Evolutionary conservation across 169 alveolate species (phyloP).

Genomic region (Cryptosporidium sp.): DNA sequence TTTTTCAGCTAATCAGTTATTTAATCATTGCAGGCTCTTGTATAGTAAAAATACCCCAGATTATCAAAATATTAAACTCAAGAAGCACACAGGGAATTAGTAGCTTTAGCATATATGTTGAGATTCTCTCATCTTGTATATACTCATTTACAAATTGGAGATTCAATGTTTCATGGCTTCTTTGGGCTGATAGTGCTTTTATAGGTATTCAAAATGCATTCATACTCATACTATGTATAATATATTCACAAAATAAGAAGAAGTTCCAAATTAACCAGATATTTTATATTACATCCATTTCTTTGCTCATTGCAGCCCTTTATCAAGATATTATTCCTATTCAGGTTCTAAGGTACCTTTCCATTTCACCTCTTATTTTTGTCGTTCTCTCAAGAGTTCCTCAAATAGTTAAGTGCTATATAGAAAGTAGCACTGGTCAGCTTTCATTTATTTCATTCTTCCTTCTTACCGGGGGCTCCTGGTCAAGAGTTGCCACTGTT

Average conservation of each 20-base stretch:
- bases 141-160: conserved; percentile 52
- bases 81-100: conserved; percentile 67
- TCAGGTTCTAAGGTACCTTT: conserved; percentile 25
- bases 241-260: conserved; percentile 9
- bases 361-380: conserved; percentile 64
- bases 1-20: conserved; percentile 30
- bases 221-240: conserved; percentile 37
- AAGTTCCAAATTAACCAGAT: conserved; percentile 21
- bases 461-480: conserved; percentile 59
- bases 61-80: conserved; percentile 52
- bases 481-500: conserved; percentile 71
- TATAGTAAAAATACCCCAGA: conserved; percentile 66
- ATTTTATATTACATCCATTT: conserved; percentile 39
- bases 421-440: conserved; percentile 67
- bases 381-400: conserved; percentile 67
- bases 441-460: conserved; percentile 71
- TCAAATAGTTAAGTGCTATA: conserved; percentile 58
- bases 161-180: conserved; percentile 49
- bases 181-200: conserved; percentile 70
- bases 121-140: conserved; percentile 53
- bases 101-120: conserved; percentile 61
- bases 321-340: conserved; percentile 30
- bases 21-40: conserved; percentile 57
- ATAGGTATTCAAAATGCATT: conserved; percentile 51
- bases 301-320: conserved; percentile 25